Percentiles rank a stretch among this genome's conserved stretches.
Evolutionary conservation across 108 stramenopile genomes (phyloP).

Genomic region (Cyclotella choctawhatcheeana): DNA sequence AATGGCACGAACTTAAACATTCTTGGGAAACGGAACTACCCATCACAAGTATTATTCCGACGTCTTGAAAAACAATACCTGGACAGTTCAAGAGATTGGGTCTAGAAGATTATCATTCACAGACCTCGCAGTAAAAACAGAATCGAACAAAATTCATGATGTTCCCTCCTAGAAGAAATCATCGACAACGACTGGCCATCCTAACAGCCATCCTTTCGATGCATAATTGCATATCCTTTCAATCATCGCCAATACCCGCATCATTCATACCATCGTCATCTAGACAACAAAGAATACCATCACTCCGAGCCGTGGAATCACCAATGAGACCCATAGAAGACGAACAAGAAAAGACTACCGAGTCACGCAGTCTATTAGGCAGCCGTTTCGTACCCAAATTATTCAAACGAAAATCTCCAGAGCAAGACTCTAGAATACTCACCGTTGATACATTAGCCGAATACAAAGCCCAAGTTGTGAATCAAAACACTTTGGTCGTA

Average conservation of each 20-base stretch:
- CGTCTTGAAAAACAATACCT: too few relatives aligned
- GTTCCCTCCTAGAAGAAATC: too few relatives aligned
- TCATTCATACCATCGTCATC: not conserved
- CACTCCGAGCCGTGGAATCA: constrained; percentile 22
- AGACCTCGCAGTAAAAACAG: too few relatives aligned
- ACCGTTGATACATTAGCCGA: constrained; percentile 55
- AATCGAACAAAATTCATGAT: too few relatives aligned
- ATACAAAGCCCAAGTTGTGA: constrained; percentile 66
- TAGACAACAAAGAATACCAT: not conserved
- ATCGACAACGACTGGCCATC: constrained; percentile 9
- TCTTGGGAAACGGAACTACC: too few relatives aligned
- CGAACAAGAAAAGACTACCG: constrained; percentile 15
- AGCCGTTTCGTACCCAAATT: constrained; percentile 58
- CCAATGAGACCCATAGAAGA: constrained; percentile 46
- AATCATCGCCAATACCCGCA: not conserved
- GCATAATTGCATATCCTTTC: constrained; percentile 1
- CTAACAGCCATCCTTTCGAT: not conserved
- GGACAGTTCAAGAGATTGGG: too few relatives aligned
- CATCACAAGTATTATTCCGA: too few relatives aligned
- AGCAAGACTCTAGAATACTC: constrained; percentile 22
- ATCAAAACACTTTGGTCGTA: constrained; percentile 52
- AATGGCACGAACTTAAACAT: too few relatives aligned
- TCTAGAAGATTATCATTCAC: too few relatives aligned
- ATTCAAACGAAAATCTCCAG: constrained; percentile 22
- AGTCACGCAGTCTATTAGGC: constrained; percentile 49